Base-by-base conservation (phyloP, 169 alveolate genomes). In the Plasmodium coatneyi region DNA sequence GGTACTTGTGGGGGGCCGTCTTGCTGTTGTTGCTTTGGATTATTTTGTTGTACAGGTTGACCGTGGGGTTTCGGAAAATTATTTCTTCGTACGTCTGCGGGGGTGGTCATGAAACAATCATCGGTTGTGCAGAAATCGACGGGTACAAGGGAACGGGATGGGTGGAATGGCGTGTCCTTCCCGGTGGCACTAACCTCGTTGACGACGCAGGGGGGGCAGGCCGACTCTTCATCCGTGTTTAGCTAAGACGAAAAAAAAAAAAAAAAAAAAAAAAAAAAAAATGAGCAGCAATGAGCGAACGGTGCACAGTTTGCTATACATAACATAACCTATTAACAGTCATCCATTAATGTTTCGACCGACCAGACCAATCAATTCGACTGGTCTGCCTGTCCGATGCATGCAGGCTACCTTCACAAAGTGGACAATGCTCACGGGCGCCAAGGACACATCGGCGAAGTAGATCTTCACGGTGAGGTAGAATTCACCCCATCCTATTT, bases 401-500 rank as follows among this genome's bases (percentile, higher is more conserved):
- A 56, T 1, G 28, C 19, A 19, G 14, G 25, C 28, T 32, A 86
- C 93, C 93, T 86, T 92, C 71, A 96, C 91, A 52, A 95, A 93
- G 66, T 96, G 97, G 70, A 92, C 93, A 43, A 96, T 95, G 60
- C 84, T 92, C 30, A 96, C 95, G n/a, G 97, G 97, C 12, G 96
- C 92, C 12, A 93, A 74, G 6, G 97, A 52, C 3, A 93, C 95
- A 71, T 96, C 97, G 32, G 92, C 97, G 89, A 96, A 96, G 71
- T 70, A 79, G 9, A 96, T 84, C 89, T 95, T 95, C 22, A 96
- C 97, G 19, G 95, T 95, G 72, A 96, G 90, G 66, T 92, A 96
- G 82, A 96, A 96, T 56, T 96, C 97, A 2, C 97, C 97, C 97
- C 97, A 96, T 34, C 97, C 97, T 22, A 96, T 96, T 95, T 96